These are phyloP conservation scores for Trichosporon inkin DNA, from an alignment of 1,284 basidiomycete species.

Conservation along the genomic window DNA sequence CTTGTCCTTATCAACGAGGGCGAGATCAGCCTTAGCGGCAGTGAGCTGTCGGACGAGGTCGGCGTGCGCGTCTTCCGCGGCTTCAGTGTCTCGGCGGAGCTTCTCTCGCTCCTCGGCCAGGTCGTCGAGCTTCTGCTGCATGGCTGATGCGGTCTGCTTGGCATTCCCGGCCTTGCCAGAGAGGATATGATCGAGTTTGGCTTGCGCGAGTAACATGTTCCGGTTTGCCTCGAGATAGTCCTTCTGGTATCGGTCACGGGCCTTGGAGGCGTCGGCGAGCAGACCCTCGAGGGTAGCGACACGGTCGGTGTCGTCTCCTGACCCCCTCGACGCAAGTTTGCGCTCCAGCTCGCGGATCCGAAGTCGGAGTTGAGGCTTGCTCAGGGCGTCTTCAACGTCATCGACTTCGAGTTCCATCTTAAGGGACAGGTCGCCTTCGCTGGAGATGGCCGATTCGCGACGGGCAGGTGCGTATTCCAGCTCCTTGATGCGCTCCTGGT, in stretches of 20 bases:
- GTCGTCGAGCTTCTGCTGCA: slow-evolving; percentile 82
- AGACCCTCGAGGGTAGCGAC: slow-evolving; percentile 81
- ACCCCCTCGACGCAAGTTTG: slow-evolving; percentile 67
- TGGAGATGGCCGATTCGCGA: slow-evolving; percentile 11
- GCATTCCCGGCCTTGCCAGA: slow-evolving; percentile 76
- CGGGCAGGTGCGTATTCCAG: slow-evolving; percentile 59
- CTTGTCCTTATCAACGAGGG: slow-evolving; percentile 52
- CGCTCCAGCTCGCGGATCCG: slow-evolving; percentile 76
- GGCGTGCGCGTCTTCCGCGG: slow-evolving; percentile 59
- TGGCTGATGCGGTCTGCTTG: slow-evolving; percentile 76
- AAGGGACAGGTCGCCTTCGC: slow-evolving; percentile 28
- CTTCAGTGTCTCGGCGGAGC: slow-evolving; percentile 57
- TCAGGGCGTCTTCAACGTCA: slow-evolving; percentile 26
- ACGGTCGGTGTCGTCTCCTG: slow-evolving; percentile 52
- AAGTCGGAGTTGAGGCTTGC: slow-evolving; percentile 46
- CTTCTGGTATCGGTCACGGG: slow-evolving; percentile 81
- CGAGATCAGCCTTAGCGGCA: slow-evolving; percentile 73
- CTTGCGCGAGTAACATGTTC: slow-evolving; percentile 73
- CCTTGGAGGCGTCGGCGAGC: slow-evolving; percentile 81
- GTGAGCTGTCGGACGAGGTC: slow-evolving; percentile 66
- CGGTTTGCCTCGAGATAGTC: slow-evolving; percentile 83
- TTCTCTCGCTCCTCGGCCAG: slow-evolving; percentile 74
- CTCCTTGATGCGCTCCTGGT: slow-evolving; percentile 87
- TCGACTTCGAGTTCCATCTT: slow-evolving; percentile 53
- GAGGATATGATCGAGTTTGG: slow-evolving; percentile 80